Evolutionary conservation across 495 filamentous ascomycete species (phyloP), one percentile per base, ranked within the genome.

Genomic region (Pyrenopolyporus hunteri): DNA sequence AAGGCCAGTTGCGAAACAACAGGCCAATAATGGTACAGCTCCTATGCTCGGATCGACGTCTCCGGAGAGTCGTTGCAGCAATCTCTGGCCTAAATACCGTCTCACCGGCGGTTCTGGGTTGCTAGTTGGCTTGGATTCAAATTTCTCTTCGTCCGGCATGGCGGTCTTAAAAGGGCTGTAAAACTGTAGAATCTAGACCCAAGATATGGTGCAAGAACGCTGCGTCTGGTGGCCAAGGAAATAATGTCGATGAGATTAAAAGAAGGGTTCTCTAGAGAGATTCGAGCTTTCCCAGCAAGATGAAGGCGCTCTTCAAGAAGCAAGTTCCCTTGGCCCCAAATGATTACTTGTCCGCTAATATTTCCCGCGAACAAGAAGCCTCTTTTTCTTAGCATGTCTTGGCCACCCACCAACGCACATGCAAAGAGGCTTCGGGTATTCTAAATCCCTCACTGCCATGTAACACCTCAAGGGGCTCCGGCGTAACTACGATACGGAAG

Each of bases 1-100:
- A 1, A 83, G 66, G 4, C 81, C 81, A 0, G 80, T 81, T 10
- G 66, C 74, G 39, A 82, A 70, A 55, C 79, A 82, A 63, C 81
- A 83, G 19, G 70, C 70, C 14, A 80, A 70, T 13, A 83, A 65
- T 9, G 81, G 69, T 28, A 78, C 20, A 39, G 81, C 72, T 17
- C 75, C 77, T 54, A 77, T 54, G 22, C 47, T 63, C 6, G 78
- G 57, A 26, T 72, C 64, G 36, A 82, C 44, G 10, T 78, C 70
- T 0, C 66, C 69, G 0, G 57, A 63, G 31, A 80, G 55, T 25
- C 70, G 73, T 3, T 43, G 13, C 25, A 42, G 13, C 71, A 77
- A 71, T 66, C 70, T 35, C 68, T 72, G 46, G 7, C 33, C 35
- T 11, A 37, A 29, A 16, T 23, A 6, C 5, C 9, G 28, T 23